These are phyloP conservation scores for Malassezia psittaci DNA, from an alignment of 1,284 basidiomycete genomes.

Conservation along the genomic window DNA sequence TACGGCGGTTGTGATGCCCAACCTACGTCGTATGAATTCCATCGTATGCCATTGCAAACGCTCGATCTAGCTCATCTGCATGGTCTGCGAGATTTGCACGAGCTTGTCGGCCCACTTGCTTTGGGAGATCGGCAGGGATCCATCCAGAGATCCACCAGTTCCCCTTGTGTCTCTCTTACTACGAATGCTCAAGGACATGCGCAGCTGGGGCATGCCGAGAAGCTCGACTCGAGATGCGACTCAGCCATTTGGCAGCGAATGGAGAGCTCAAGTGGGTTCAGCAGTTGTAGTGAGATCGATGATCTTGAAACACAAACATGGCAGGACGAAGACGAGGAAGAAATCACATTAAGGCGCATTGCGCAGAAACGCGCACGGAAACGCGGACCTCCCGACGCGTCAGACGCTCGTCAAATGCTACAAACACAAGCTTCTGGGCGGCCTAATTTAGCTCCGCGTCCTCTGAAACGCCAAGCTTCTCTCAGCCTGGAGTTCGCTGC, in stretches of 20 bases:
- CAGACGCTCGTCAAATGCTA: slow-evolving; percentile 26
- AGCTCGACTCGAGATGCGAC: slow-evolving; percentile 4
- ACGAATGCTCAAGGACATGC: slow-evolving; percentile 29
- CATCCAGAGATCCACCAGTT: slow-evolving; percentile 24
- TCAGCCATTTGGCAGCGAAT: slow-evolving; percentile 32
- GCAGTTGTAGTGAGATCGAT: slow-evolving; percentile 22
- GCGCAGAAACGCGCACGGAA: slow-evolving; percentile 22
- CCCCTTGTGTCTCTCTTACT: slow-evolving; percentile 25
- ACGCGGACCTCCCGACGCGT: slow-evolving; percentile 12
- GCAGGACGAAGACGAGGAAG: slow-evolving; percentile 37
- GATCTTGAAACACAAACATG: not conserved
- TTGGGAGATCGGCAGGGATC: slow-evolving; percentile 11
- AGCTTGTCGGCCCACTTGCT: slow-evolving; percentile 10
- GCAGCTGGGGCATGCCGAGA: slow-evolving; percentile 14
- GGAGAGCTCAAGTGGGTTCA: slow-evolving; percentile 34
- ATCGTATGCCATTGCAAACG: not conserved
- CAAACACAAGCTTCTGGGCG: slow-evolving; percentile 12
- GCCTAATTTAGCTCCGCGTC: slow-evolving; percentile 6
- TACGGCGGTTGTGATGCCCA: slow-evolving; percentile 22
- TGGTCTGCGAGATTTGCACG: not conserved
- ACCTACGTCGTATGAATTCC: not conserved
- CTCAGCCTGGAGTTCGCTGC: slow-evolving; percentile 31
- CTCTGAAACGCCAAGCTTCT: slow-evolving; percentile 17
- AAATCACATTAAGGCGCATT: slow-evolving; percentile 35
- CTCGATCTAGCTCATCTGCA: not conserved